Evolutionary conservation across 2,329 filamentous ascomycete genomes (phyloP), one percentile per base, ranked within the genome.

Genomic region (Diatrype stigma): DNA sequence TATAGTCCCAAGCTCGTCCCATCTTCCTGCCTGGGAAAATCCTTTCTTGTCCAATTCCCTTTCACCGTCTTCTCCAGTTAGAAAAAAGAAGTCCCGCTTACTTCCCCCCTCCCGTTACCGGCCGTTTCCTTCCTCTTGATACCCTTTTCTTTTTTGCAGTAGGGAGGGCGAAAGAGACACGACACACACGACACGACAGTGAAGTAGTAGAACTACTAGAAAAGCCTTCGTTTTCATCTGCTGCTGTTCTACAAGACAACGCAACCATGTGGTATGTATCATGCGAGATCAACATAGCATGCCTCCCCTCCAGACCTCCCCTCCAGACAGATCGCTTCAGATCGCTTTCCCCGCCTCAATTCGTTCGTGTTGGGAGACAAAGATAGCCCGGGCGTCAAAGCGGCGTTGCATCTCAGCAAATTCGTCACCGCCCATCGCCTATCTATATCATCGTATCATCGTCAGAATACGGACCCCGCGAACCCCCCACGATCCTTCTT

Each of bases 221-320:
- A 16, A 17, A 19, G 16, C 6, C 40, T 26, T 44, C 40, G 40
- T 35, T 38, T 44, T 38, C 26, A 11, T 35, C 17, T 23, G 16
- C 22, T 19, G 38, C 14, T 11, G 12, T 16, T 50, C 21, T 35
- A 23, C 42, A 23, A 42, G 28, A 46, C 52, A 47, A 46, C 57
- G 52, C 37, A 63, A 67, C 60, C 50, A 67, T 67, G 65, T 67
- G 65, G 65, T 67, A 67, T 51, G 65, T 66, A 49, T 30, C 5
- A 51, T 48, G 60, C 54, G 49, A 50, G 45, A 59, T 42, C 38
- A 47, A 51, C 22, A 23, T 50, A 48, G 22, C 45, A 46, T 30
- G 28, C 49, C 35, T 30, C 28, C 49, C 35, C 14, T 42, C 12
- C 32, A 8, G 10, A 30, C 26, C 26, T 30, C 26, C 5, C 26